Conservation (phyloP, 805 yeast genomes). For the Kurtzmaniella fragi region DNA sequence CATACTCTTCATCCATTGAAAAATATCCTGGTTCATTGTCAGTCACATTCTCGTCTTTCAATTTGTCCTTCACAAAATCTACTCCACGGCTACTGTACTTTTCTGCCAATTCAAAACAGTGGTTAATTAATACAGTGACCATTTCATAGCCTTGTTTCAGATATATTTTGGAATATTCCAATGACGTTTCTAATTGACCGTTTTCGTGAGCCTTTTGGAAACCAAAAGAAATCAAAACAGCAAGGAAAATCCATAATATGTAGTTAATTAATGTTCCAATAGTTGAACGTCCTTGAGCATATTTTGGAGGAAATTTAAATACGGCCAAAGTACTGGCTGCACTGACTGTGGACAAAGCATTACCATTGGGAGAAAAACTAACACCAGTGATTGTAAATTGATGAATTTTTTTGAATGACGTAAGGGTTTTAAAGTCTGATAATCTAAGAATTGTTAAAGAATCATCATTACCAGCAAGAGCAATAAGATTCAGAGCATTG, state of each 20-base stretch:
- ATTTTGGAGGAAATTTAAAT: slow-evolving; percentile 51
- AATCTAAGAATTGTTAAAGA: slow-evolving; percentile 55
- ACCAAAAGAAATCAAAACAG: slow-evolving; percentile 25
- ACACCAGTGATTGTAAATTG: slow-evolving; percentile 73
- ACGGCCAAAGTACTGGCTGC: slow-evolving; percentile 73
- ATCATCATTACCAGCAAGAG: slow-evolving; percentile 61
- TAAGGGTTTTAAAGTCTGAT: slow-evolving; percentile 46
- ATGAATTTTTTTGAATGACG: slow-evolving; percentile 59
- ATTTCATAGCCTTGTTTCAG: slow-evolving; percentile 11
- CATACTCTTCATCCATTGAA: slow-evolving; percentile 2
- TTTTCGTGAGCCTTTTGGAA: slow-evolving; percentile 30
- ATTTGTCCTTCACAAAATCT: slow-evolving; percentile 23
- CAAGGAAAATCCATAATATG: slow-evolving; percentile 27
- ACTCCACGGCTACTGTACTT: slow-evolving; percentile 10
- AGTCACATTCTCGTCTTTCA: slow-evolving; percentile 15
- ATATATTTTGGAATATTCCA: slow-evolving; percentile 10
- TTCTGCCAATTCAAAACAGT: background rate
- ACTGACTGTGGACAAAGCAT: slow-evolving; percentile 63
- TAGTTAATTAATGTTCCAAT: slow-evolving; percentile 29
- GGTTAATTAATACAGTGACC: too few relatives aligned
- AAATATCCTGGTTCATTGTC: slow-evolving; percentile 2
- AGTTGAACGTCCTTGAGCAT: slow-evolving; percentile 35
- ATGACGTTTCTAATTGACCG: slow-evolving; percentile 26
- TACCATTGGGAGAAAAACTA: slow-evolving; percentile 63
- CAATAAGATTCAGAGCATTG: slow-evolving; percentile 38